Conservation (phyloP, 768 basidiomycete genomes). For the Russula virescens region DNA sequence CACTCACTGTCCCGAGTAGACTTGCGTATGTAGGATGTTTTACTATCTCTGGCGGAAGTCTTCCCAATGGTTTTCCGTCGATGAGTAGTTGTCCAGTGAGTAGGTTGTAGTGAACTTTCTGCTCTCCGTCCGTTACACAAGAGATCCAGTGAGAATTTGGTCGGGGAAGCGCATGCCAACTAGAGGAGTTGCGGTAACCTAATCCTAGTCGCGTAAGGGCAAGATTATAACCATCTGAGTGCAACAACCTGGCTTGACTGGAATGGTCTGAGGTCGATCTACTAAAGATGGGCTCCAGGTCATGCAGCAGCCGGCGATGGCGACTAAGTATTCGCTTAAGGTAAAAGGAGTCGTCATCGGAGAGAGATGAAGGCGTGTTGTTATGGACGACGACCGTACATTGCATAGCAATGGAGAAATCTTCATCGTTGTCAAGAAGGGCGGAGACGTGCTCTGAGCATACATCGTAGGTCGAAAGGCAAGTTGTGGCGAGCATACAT, state of each 20-base stretch:
- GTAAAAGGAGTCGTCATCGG: background rate
- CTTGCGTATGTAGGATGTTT: conserved; percentile 32
- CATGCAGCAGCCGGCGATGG: conserved; percentile 2
- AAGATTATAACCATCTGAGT: background rate
- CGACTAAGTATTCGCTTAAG: conserved; percentile 4
- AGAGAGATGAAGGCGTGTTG: background rate
- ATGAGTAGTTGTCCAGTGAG: conserved; percentile 40
- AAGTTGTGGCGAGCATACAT: conserved; percentile 9
- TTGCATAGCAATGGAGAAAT: conserved; percentile 9
- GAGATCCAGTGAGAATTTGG: conserved; percentile 11
- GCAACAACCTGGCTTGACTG: background rate
- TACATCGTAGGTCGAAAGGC: conserved; percentile 17
- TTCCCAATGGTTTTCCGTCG: conserved; percentile 37
- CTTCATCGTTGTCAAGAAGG: background rate
- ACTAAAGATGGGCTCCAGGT: conserved; percentile 3
- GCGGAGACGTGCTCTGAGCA: background rate
- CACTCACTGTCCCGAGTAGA: conserved; percentile 32
- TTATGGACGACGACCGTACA: conserved; percentile 13
- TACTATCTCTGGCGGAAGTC: conserved; percentile 34
- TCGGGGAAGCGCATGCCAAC: background rate
- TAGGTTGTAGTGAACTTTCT: conserved; percentile 35
- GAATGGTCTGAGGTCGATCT: too few species aligned
- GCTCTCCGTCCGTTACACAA: background rate
- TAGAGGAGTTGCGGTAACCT: background rate
- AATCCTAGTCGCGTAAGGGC: background rate